Evolutionary conservation across 225 moss, liverwort and hornwort species (phyloP).

Genomic region (Lunularia cruciata): DNA sequence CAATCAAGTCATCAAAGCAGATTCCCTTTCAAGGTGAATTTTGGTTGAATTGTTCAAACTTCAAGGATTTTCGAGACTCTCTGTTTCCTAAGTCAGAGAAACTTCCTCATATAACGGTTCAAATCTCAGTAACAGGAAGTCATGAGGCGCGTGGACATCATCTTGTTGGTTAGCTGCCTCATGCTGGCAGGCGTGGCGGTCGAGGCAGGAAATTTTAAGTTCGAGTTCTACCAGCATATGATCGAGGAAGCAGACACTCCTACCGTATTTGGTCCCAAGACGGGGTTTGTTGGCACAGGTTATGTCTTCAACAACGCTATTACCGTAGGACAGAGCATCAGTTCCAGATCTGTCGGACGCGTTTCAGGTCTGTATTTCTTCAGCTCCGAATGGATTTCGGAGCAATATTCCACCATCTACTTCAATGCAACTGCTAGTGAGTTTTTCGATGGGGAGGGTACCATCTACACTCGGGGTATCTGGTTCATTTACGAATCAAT

Average conservation of each 20-base stretch:
- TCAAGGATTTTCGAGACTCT: no score
- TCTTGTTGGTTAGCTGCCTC: background rate
- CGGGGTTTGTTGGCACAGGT: constrained; percentile 6
- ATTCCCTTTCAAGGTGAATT: no score
- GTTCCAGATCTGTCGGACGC: constrained; percentile 3
- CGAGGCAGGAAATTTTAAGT: background rate
- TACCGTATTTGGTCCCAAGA: background rate
- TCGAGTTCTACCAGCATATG: constrained; percentile 16
- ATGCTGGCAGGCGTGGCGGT: background rate
- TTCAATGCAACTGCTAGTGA: constrained; percentile 13
- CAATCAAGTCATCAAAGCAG: no score
- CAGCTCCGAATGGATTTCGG: constrained; percentile 2
- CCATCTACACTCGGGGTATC: background rate
- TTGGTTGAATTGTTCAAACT: no score
- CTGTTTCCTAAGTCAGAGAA: no score
- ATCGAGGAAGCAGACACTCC: constrained; percentile 10
- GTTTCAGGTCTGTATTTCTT: constrained; percentile 13
- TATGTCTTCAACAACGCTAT: constrained; percentile 10
- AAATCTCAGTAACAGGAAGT: background rate
- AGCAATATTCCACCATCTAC: background rate
- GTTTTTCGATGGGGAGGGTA: constrained; percentile 2
- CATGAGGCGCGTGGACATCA: background rate
- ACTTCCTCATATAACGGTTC: no score
- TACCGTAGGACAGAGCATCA: background rate
- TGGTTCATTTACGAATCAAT: background rate